Evolutionary conservation across 345 rosid species (phyloP).

Genomic region (Excoecaria agallocha): DNA sequence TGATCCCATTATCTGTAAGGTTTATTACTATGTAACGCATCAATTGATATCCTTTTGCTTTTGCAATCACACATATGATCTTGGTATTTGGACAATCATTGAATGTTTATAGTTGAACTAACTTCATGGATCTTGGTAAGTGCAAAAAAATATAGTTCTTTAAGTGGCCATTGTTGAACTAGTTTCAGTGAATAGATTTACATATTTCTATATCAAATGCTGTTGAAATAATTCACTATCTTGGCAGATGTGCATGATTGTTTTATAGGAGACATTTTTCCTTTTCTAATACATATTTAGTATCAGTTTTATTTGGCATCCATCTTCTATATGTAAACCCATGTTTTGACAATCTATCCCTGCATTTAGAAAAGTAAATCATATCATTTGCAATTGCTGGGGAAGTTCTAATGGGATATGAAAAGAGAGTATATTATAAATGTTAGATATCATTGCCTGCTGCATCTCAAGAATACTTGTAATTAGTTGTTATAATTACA

Average conservation of each 20-base stretch:
- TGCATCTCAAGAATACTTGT: conserved; percentile 8
- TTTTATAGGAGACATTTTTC: not conserved
- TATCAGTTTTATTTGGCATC: not conserved
- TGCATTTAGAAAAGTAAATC: not conserved
- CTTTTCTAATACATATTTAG: not conserved
- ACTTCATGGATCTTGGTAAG: not conserved
- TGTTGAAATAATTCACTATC: not conserved
- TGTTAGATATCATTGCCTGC: not conserved
- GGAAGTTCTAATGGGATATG: not conserved
- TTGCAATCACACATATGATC: not conserved
- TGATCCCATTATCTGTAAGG: not conserved
- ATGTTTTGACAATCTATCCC: not conserved
- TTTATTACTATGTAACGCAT: not conserved
- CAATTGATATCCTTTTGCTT: not conserved
- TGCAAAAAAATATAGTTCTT: not conserved
- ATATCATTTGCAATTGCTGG: not conserved
- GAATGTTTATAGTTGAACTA: not conserved
- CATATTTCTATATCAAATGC: not conserved
- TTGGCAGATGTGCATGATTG: not conserved
- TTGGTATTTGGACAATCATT: not conserved
- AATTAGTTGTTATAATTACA: not conserved
- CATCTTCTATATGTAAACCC: not conserved
- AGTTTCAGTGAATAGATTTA: not conserved
- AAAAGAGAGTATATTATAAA: not conserved
- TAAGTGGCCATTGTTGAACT: not conserved